Evolutionary conservation across 148 eudicot species (phyloP).

Genomic region (Polygonum aviculare): DNA sequence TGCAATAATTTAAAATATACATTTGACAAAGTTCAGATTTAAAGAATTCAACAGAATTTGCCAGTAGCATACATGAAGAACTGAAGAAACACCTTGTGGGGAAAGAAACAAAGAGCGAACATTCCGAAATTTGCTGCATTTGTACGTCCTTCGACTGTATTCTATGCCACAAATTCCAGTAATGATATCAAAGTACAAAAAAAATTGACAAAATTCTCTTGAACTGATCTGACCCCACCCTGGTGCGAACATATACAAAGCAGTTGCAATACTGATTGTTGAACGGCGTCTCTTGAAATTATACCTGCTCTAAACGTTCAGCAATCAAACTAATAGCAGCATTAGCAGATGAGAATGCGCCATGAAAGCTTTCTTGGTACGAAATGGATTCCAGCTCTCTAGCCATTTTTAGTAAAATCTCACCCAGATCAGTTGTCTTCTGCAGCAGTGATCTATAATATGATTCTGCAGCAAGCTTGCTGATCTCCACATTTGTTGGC

Average conservation of each 20-base stretch:
- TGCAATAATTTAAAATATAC: neutral
- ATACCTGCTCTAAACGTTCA: conserved; percentile 43
- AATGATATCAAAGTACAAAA: neutral
- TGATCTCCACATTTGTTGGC: conserved; percentile 70
- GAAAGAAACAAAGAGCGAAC: neutral
- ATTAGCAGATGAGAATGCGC: conserved; percentile 94
- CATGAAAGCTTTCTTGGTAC: conserved; percentile 93
- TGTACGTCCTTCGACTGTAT: neutral
- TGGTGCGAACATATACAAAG: neutral
- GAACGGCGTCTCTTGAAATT: neutral
- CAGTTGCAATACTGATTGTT: neutral
- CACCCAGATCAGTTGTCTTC: conserved; percentile 64
- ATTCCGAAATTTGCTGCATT: neutral
- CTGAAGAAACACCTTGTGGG: neutral
- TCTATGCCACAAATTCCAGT: neutral
- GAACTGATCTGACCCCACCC: neutral
- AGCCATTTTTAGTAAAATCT: conserved; percentile 66
- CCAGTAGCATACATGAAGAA: neutral
- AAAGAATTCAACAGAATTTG: neutral
- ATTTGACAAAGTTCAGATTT: neutral
- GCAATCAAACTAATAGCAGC: conserved; percentile 73
- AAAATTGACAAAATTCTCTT: neutral
- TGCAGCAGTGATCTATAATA: conserved; percentile 53
- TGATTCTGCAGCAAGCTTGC: conserved; percentile 70
- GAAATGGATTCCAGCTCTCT: conserved; percentile 61